Conservation (phyloP, 192 early-diverging fungal species). For the Coemansia sp. region DNA sequence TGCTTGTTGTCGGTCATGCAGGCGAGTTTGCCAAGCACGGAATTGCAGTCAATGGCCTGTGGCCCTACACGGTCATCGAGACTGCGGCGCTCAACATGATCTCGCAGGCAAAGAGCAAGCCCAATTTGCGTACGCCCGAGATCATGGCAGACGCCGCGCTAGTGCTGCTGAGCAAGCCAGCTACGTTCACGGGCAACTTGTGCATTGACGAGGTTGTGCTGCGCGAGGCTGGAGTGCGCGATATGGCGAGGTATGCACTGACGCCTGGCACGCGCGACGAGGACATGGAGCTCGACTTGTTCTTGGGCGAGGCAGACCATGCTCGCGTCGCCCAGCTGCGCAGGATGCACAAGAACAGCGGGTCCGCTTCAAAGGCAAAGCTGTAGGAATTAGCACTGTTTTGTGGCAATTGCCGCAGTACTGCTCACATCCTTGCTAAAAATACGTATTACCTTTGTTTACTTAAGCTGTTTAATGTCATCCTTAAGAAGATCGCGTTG, state of each 20-base stretch:
- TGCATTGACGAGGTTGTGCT: slow-evolving; percentile 72
- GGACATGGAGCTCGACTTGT: slow-evolving; percentile 64
- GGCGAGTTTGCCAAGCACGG: slow-evolving; percentile 64
- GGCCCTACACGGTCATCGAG: slow-evolving; percentile 74
- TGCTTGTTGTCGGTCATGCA: slow-evolving; percentile 68
- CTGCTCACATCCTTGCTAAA: too few relatives aligned
- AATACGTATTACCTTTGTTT: too few relatives aligned
- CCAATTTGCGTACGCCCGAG: slow-evolving; percentile 48
- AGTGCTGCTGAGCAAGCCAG: slow-evolving; percentile 66
- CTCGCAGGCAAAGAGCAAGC: slow-evolving; percentile 1
- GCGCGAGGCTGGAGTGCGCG: slow-evolving; percentile 67
- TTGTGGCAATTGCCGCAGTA: too few relatives aligned
- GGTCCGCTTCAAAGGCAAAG: neutral
- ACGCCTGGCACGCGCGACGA: slow-evolving; percentile 54
- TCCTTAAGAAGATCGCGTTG: too few relatives aligned
- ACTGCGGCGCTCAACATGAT: slow-evolving; percentile 62
- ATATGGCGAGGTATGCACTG: slow-evolving; percentile 68
- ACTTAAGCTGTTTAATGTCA: too few relatives aligned
- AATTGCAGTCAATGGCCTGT: slow-evolving; percentile 73
- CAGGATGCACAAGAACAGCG: neutral
- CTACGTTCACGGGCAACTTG: slow-evolving; percentile 68
- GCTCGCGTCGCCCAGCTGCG: neutral
- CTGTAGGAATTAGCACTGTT: neutral
- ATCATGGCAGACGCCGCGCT: slow-evolving; percentile 82
- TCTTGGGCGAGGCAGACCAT: slow-evolving; percentile 45